Evolutionary conservation across 2,329 filamentous ascomycete genomes (phyloP), one percentile per base, ranked within the genome.

Genomic region (Trichothecium sympodiale): DNA sequence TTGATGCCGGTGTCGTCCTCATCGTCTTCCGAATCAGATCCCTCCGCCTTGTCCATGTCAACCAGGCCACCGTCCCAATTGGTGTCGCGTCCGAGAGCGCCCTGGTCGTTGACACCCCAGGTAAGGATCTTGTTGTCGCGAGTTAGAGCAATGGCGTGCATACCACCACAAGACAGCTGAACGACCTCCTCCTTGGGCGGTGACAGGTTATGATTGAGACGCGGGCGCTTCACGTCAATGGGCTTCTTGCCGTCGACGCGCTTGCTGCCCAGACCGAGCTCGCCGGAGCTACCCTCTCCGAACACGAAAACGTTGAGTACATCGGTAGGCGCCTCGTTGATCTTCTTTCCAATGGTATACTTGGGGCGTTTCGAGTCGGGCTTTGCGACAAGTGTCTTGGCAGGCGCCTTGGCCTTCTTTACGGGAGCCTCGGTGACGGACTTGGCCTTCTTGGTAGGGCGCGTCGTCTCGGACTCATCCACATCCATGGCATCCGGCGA

Each of bases 71-170:
- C 80, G 3, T 80, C 73, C 69, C 75, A 77, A 4, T 62, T 57
- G 65, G 38, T 85, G 47, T 80, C 69, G 49, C 83, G 71, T 25
- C 83, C 83, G 25, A 89, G 68, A 2, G 83, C 81, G 41, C 77
- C 76, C 48, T 83, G 74, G 52, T 88, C 83, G 53, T 88, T 88
- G 44, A 87, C 82, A 39, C 83, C 83, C 83, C 83, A 89, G 14
- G 80, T 85, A 29, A 84, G 61, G 45, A 88, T 79, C 56, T 75
- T 76, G 62, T 84, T 83, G 55, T 87, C 77, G 45, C 74, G 67
- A 29, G 83, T 87, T 33, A 88, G 60, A 2, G 78, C 82, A 40
- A 81, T 63, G 33, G 69, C 74, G 59, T 88, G 83, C 81, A 87
- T 86, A 38, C 81, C 82, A 35, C 83, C 85, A 41, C 80, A 77